Evolutionary conservation across 371 early-diverging fungal species (phyloP).

Genomic region (Mucor velutinosus): DNA sequence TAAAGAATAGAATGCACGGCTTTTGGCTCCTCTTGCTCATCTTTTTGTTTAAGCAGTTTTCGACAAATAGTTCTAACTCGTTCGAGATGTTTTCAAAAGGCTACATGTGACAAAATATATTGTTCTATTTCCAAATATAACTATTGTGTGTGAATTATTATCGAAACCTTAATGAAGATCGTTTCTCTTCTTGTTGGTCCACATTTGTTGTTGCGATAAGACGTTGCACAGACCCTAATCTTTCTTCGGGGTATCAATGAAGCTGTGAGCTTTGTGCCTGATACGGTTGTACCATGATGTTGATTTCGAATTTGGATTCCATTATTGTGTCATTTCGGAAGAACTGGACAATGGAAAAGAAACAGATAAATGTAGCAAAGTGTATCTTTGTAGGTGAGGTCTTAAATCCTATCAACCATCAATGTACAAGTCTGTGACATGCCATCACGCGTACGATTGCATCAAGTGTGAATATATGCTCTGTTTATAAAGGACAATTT

Average conservation of each 20-base stretch:
- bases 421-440: not conserved
- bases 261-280: not conserved
- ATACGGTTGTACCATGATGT: not conserved
- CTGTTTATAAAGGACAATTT: not conserved
- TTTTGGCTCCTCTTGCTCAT: not conserved
- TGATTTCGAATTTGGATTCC: not conserved
- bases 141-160: not conserved
- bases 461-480: not conserved
- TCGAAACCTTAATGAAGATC: not conserved
- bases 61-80: not conserved
- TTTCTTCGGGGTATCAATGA: not conserved
- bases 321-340: not conserved
- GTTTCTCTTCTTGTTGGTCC: not conserved
- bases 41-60: not conserved
- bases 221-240: not conserved
- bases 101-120: conserved; percentile 1
- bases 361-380: too few species aligned
- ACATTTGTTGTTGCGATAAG: not conserved
- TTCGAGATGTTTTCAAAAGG: not conserved
- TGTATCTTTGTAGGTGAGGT: not conserved
- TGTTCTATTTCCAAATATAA: not conserved
- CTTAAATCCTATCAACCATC: not conserved
- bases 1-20: too few species aligned
- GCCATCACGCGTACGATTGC: not conserved
- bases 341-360: too few species aligned